Evolutionary conservation across 768 basidiomycete genomes (phyloP).

Genomic region (Fomitopsis pulvina): DNA sequence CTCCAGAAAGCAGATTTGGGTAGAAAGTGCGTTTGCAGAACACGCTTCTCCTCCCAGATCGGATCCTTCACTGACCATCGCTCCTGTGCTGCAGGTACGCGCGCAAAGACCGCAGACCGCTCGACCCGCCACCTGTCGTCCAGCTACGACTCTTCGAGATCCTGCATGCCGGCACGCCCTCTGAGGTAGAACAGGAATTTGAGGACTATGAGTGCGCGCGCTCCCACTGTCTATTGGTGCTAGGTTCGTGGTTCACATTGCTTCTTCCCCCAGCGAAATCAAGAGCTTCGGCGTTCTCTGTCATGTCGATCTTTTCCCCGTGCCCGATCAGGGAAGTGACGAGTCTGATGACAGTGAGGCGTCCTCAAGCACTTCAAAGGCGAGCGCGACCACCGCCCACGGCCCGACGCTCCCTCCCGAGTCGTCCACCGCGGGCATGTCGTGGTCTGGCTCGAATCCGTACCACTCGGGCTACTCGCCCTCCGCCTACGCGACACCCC

Average conservation of each 20-base stretch:
- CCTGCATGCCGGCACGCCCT: slow-evolving; percentile 32
- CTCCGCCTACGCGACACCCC: background rate
- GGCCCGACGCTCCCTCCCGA: background rate
- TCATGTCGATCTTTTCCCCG: slow-evolving; percentile 71
- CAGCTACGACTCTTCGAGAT: slow-evolving; percentile 44
- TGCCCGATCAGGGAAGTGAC: slow-evolving; percentile 21
- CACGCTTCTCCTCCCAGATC: too few relatives aligned
- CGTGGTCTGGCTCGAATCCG: background rate
- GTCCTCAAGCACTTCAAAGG: background rate
- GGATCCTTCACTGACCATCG: background rate
- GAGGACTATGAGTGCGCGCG: slow-evolving; percentile 40
- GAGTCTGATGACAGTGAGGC: background rate
- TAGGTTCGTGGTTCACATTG: background rate
- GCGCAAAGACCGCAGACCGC: slow-evolving; percentile 53
- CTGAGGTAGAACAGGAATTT: slow-evolving; percentile 37
- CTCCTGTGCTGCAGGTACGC: slow-evolving; percentile 35
- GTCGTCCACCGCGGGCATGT: background rate
- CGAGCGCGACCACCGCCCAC: background rate
- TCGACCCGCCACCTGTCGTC: slow-evolving; percentile 63
- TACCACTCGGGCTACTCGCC: background rate
- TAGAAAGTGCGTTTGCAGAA: slow-evolving; percentile 47
- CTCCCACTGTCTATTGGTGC: background rate
- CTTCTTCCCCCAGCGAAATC: background rate
- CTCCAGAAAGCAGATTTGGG: slow-evolving; percentile 61
- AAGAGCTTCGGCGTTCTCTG: slow-evolving; percentile 57